Percentiles rank a stretch among this genome's conserved stretches.
Evolutionary conservation across 768 basidiomycete species (phyloP).

Genomic region (Serendipita sp.): DNA sequence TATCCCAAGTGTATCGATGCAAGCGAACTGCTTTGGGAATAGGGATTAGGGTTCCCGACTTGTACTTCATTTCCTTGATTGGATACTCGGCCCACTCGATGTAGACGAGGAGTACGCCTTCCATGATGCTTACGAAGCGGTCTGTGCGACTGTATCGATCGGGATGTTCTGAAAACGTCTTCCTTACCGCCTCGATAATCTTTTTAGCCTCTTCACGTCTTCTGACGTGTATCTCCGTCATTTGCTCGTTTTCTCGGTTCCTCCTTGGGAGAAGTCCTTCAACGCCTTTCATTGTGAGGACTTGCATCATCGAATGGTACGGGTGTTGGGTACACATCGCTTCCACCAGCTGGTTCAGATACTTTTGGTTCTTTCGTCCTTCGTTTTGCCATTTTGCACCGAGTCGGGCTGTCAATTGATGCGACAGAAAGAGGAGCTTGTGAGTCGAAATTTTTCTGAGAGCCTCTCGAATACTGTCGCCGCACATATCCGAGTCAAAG

Average conservation of each 20-base stretch:
- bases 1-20: not conserved
- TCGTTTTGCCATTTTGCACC: not conserved
- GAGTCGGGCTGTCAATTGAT: slow-evolving; percentile 87
- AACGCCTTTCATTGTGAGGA: not conserved
- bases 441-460: slow-evolving; percentile 56
- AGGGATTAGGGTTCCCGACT: slow-evolving; percentile 16
- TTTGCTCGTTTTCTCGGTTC: not conserved
- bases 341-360: slow-evolving; percentile 8
- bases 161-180: slow-evolving; percentile 45
- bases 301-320: slow-evolving; percentile 32
- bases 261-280: not conserved
- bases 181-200: slow-evolving; percentile 24
- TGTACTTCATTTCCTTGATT: slow-evolving; percentile 25
- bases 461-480: slow-evolving; percentile 28
- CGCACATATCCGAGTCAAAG: slow-evolving; percentile 30
- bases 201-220: not conserved
- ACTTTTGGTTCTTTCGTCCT: not conserved
- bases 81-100: slow-evolving; percentile 58
- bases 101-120: slow-evolving; percentile 37
- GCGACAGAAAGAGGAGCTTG: slow-evolving; percentile 83
- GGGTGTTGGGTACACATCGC: slow-evolving; percentile 72
- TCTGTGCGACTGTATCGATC: not conserved
- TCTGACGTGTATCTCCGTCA: slow-evolving; percentile 3
- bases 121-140: not conserved
- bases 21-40: slow-evolving; percentile 28